These are phyloP conservation scores for Rosa lucieae DNA, from an alignment of 306 rosid species.

Conservation along the genomic window DNA sequence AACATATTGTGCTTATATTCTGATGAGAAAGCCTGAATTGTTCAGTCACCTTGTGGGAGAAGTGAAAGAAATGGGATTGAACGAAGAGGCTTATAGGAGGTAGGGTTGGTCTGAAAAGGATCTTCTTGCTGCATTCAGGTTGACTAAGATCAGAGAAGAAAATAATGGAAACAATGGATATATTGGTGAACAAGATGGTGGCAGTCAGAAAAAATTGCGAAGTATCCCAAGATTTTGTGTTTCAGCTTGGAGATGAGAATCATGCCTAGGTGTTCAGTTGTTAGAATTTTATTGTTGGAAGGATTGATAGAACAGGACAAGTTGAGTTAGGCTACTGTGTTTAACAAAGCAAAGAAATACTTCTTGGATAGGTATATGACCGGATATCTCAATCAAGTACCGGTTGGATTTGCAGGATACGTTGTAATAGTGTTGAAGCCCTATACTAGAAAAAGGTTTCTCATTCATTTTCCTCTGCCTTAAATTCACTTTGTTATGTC, in stretches of 20 bases:
- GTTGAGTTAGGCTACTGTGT: background rate
- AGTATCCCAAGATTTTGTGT: background rate
- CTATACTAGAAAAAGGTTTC: too few species aligned
- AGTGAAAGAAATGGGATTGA: too few species aligned
- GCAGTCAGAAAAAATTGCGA: background rate
- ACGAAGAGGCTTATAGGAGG: background rate
- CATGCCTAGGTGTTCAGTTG: constrained; percentile 26
- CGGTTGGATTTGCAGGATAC: background rate
- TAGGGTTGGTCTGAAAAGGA: constrained; percentile 35
- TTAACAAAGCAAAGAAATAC: constrained; percentile 3
- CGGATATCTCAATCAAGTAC: constrained; percentile 14
- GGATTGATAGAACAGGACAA: constrained; percentile 24
- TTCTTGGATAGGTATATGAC: constrained; percentile 31
- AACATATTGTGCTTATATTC: too few species aligned
- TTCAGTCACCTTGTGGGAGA: too few species aligned
- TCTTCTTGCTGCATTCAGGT: constrained; percentile 16
- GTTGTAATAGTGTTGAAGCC: too few species aligned
- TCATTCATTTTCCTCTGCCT: too few species aligned
- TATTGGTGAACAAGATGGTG: constrained; percentile 17
- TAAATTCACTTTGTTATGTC: background rate
- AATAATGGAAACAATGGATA: constrained; percentile 20
- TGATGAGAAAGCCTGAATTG: too few species aligned
- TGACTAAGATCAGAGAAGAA: constrained; percentile 19
- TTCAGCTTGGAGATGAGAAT: constrained; percentile 35
- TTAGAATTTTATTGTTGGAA: constrained; percentile 1